These are phyloP conservation scores for Globisporangium iwayamae DNA, from an alignment of 352 stramenopile genomes.

Conservation along the genomic window DNA sequence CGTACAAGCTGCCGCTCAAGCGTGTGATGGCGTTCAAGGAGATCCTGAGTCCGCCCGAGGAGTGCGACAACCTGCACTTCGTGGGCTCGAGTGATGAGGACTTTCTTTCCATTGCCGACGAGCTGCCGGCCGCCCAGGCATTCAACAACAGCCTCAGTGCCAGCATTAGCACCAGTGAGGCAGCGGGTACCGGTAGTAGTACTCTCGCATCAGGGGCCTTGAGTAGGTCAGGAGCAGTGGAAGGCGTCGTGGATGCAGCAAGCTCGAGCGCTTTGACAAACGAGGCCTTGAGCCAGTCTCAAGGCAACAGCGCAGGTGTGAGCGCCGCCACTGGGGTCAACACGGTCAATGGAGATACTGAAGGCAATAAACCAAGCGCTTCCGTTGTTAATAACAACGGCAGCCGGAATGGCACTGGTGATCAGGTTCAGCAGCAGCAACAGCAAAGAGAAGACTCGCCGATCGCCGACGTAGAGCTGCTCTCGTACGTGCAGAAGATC, in stretches of 20 bases:
- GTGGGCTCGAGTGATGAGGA: conserved; percentile 12
- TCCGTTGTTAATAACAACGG: too few species aligned
- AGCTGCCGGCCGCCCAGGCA: neutral
- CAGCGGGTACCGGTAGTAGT: neutral
- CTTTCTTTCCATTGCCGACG: conserved; percentile 12
- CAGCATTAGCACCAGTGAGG: neutral
- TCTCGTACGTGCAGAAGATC: conserved; percentile 19
- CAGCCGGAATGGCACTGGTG: neutral
- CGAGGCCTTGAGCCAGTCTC: neutral
- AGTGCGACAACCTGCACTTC: conserved; percentile 17
- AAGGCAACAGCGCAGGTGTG: neutral
- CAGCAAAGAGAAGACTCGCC: conserved; percentile 5
- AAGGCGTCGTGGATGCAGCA: neutral
- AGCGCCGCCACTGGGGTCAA: neutral
- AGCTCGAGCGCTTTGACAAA: neutral
- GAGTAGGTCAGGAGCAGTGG: neutral
- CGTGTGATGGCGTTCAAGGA: conserved; percentile 18
- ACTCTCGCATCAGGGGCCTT: neutral
- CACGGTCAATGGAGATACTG: neutral
- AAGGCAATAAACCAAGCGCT: neutral
- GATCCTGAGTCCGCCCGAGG: conserved; percentile 12
- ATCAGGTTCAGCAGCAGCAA: neutral
- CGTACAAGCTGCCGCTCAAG: conserved; percentile 14
- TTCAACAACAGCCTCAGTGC: neutral
- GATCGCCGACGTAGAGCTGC: conserved; percentile 11